These are phyloP conservation scores for Limonium bicolor DNA, from an alignment of 148 eudicot species.

Conservation along the genomic window DNA sequence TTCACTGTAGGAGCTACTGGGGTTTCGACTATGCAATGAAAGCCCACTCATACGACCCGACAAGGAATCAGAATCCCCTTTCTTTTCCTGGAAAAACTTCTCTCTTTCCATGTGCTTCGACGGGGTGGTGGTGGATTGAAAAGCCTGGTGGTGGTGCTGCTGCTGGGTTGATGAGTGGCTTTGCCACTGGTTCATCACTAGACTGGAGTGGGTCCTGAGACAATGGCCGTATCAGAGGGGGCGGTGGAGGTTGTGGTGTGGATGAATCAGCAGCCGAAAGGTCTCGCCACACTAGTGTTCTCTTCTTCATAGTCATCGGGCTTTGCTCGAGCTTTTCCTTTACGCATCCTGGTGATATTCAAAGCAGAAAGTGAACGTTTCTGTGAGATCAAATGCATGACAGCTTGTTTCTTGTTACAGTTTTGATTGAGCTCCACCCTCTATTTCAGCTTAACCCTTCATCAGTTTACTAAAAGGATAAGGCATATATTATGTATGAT, in stretches of 20 bases:
- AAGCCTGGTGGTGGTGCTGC: conserved; percentile 13
- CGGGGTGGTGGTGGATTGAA: conserved; percentile 92
- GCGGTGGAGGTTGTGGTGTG: conserved; percentile 36
- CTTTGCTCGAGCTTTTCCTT: conserved; percentile 75
- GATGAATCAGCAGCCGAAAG: conserved; percentile 30
- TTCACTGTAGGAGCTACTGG: conserved; percentile 58
- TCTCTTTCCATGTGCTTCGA: conserved; percentile 85
- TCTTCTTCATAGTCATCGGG: conserved; percentile 51
- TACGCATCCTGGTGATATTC: conserved; percentile 40
- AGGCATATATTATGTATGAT: no score
- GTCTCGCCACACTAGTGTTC: conserved; percentile 15
- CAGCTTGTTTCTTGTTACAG: no score
- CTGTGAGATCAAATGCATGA: no score
- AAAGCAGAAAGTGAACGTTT: no score
- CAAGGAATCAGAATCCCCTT: conserved; percentile 37
- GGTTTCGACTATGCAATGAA: conserved; percentile 59
- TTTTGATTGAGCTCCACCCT: no score
- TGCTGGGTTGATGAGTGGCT: conserved; percentile 17
- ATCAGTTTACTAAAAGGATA: no score
- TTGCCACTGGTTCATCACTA: conserved; percentile 39
- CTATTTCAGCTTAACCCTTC: no score
- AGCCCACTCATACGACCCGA: conserved; percentile 66
- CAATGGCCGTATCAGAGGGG: conserved; percentile 54
- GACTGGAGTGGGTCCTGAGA: conserved; percentile 32
- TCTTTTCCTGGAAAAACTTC: conserved; percentile 83